Conservation (phyloP, 2,329 filamentous ascomycete species). For the Alternaria angustiovoidea region DNA sequence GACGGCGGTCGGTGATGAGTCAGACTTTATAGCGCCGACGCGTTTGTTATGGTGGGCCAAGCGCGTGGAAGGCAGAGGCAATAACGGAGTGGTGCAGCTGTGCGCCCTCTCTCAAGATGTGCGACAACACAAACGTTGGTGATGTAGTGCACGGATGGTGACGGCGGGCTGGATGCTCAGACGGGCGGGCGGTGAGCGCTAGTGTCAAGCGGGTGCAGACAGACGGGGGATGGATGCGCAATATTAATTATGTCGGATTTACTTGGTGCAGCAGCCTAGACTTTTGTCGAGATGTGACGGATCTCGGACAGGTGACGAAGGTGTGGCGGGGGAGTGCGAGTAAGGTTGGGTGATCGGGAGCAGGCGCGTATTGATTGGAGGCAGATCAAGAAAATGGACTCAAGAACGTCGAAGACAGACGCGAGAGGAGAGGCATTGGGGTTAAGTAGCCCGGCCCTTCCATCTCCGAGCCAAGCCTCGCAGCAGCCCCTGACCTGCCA, state of each 20-base stretch:
- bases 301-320: constrained; percentile 11
- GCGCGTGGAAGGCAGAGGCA: constrained; percentile 26
- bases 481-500: constrained; percentile 36
- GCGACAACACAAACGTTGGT: constrained; percentile 32
- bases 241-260: constrained; percentile 15
- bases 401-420: constrained; percentile 28
- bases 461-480: constrained; percentile 37
- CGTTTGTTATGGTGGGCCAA: constrained; percentile 31
- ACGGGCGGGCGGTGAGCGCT: constrained; percentile 24
- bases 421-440: constrained; percentile 28
- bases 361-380: constrained; percentile 45
- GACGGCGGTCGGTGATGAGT: constrained; percentile 35
- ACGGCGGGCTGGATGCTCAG: constrained; percentile 25
- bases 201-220: constrained; percentile 32
- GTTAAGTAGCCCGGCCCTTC: constrained; percentile 29
- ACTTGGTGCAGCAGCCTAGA: constrained; percentile 14
- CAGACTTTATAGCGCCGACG: constrained; percentile 34
- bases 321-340: constrained; percentile 33
- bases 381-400: constrained; percentile 40
- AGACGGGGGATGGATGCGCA: constrained; percentile 26
- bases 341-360: constrained; percentile 36
- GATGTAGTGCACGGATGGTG: constrained; percentile 34
- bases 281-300: neutral
- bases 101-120: constrained; percentile 13
- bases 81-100: constrained; percentile 31